Evolutionary conservation across 352 stramenopile species (phyloP), one percentile per base, ranked within the genome.

Genomic region (Pythium aristosporum): DNA sequence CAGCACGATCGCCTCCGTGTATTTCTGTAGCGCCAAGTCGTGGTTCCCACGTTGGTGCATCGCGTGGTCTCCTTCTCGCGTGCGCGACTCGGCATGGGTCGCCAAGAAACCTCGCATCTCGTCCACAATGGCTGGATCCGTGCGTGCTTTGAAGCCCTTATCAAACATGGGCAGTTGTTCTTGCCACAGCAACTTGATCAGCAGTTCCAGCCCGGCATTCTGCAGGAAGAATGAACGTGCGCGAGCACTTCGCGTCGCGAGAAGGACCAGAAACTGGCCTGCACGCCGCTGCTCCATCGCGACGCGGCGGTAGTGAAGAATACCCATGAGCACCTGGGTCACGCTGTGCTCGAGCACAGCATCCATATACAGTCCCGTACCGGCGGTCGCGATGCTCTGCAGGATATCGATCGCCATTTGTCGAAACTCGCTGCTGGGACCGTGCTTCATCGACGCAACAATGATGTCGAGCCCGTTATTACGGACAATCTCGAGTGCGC

Each of bases 1-100:
- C 12, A 72, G 34, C 13, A 67, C 53, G 43, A 72, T 72, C 12
- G 65, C 65, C 36, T 72, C 65, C 8, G 65, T 65, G 42, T 59
- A 60, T 25, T 65, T 64, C 21, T 72, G 65, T 20, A 68, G 21
- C 20, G 65, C 65, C 20, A 58, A 32, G 20, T 67, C 65, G 15
- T 36, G 41, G 32, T 72, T 60, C 0, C 47, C 28, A 18, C 36
- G 20, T 5, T 65, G 49, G 3, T 56, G 37, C 52, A 64, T 52
- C 18, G 65, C 58, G n/a, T 41, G 36, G 18, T 67, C 58, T 0
- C 51, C 65, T 16, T 72, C 58, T 48, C 56, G 39, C 13, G 47
- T 48, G 9, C 65, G 58, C 15, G 25, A 2, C 8, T 72, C 65
- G 3, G 58, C 65, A 7, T 72, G 65, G 6, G 44, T 55, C 18